Evolutionary conservation across 106 monocot species (phyloP).

Genomic region (Amphibolis antarctica): DNA sequence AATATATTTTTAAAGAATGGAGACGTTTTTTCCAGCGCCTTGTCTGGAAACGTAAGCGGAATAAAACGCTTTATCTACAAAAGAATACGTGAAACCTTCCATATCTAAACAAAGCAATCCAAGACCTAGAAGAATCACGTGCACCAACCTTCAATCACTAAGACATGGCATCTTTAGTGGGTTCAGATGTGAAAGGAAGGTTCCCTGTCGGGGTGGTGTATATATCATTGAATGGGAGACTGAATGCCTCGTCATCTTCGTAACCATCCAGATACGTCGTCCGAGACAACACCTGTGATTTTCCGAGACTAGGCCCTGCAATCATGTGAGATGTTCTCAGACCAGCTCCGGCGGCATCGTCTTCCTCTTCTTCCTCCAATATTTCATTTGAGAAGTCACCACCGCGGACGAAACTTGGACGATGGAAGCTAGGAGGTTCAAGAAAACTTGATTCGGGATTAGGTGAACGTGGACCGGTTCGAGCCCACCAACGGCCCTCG

Average conservation of each 20-base stretch:
- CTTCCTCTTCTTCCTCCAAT: not conserved
- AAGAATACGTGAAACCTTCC: not conserved
- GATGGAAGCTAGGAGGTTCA: slow-evolving; percentile 39
- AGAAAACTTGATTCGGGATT: slow-evolving; percentile 33
- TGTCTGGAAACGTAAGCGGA: no score
- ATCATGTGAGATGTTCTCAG: no score
- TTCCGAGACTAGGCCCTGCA: not conserved
- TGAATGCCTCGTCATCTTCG: slow-evolving; percentile 2
- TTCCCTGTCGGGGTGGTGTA: not conserved
- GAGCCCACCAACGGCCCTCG: slow-evolving; percentile 48
- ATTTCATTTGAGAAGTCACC: slow-evolving; percentile 1
- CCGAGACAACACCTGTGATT: slow-evolving; percentile 3
- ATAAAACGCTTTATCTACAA: slow-evolving; percentile 1
- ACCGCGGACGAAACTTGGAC: not conserved
- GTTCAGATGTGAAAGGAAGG: slow-evolving; percentile 5
- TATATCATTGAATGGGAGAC: slow-evolving; percentile 7
- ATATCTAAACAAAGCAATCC: not conserved
- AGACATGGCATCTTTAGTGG: not conserved
- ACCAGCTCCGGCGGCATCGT: not conserved
- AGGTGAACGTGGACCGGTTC: slow-evolving; percentile 3
- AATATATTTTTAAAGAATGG: not conserved
- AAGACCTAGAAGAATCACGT: not conserved
- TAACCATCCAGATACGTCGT: slow-evolving; percentile 6
- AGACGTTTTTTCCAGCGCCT: no score
- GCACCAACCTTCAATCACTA: not conserved